These are phyloP conservation scores for Cladophialophora carrionii DNA, from an alignment of 2,329 filamentous ascomycete species.

Conservation along the genomic window DNA sequence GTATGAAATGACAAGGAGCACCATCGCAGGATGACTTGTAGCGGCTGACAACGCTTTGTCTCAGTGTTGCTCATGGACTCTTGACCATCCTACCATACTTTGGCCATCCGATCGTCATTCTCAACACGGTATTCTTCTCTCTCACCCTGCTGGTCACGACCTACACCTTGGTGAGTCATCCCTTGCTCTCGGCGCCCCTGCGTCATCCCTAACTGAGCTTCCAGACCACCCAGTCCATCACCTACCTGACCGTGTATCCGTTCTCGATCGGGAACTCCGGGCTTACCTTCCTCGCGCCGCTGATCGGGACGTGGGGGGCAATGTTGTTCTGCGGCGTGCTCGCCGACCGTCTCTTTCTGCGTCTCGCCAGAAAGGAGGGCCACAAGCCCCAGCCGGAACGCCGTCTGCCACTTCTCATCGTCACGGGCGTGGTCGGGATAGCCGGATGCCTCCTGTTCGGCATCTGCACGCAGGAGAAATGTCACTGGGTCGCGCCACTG, in stretches of 20 bases:
- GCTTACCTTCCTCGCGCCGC: conserved; percentile 32
- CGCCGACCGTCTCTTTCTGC: conserved; percentile 21
- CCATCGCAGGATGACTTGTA: neutral
- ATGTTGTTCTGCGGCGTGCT: conserved; percentile 27
- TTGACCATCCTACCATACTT: conserved; percentile 25
- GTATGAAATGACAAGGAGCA: neutral
- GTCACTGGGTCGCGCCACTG: conserved; percentile 24
- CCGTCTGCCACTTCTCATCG: conserved; percentile 19
- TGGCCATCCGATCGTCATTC: conserved; percentile 23
- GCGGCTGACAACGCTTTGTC: neutral
- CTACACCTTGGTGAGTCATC: conserved; percentile 22
- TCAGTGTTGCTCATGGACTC: conserved; percentile 17
- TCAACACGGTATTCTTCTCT: conserved; percentile 25
- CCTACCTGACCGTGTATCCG: conserved; percentile 66
- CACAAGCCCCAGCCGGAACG: conserved; percentile 23
- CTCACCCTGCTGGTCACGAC: conserved; percentile 19
- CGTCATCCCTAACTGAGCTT: neutral
- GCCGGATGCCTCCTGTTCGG: conserved; percentile 23
- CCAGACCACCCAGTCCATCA: conserved; percentile 46
- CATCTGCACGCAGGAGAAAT: conserved; percentile 25
- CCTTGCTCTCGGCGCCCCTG: neutral
- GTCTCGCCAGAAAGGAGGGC: conserved; percentile 11
- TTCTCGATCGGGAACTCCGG: conserved; percentile 59
- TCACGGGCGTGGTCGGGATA: conserved; percentile 24
- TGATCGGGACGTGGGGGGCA: conserved; percentile 25